Evolutionary conservation across 2,329 filamentous ascomycete species (phyloP).

Genomic region (Trichoderma atrobrunneum): DNA sequence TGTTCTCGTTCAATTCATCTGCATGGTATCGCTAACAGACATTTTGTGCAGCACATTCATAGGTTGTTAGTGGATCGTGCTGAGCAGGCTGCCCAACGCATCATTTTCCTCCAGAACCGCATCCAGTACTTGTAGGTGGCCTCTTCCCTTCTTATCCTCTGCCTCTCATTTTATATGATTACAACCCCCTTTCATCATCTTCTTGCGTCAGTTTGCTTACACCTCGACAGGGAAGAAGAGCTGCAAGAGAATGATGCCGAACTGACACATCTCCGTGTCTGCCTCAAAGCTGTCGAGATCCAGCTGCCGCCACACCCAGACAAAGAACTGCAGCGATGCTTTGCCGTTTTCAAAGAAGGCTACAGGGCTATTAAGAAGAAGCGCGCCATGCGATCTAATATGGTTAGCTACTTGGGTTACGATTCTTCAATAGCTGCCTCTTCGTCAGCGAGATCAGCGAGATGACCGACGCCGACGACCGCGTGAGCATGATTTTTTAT

Average conservation of each 20-base stretch:
- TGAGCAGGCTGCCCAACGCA: conserved; percentile 55
- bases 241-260: conserved; percentile 57
- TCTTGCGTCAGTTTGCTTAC: not conserved
- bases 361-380: conserved; percentile 50
- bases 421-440: conserved; percentile 29
- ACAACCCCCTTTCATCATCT: conserved; percentile 11
- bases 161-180: not conserved
- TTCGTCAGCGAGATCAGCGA: conserved; percentile 24
- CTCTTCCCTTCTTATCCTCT: not conserved
- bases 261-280: conserved; percentile 59
- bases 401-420: conserved; percentile 30
- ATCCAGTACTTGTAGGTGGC: conserved; percentile 54
- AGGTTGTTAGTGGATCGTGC: conserved; percentile 56
- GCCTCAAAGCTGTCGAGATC: conserved; percentile 61
- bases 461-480: conserved; percentile 15
- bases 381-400: conserved; percentile 35
- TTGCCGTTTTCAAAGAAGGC: conserved; percentile 60
- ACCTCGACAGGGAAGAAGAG: conserved; percentile 49
- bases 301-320: conserved; percentile 53
- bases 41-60: conserved; percentile 54
- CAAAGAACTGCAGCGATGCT: conserved; percentile 56
- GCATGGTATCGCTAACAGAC: not conserved
- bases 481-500: not conserved
- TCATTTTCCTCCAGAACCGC: conserved; percentile 58
- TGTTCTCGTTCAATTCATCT: not conserved